Evolutionary conservation across 176 grass and related monocot species (phyloP), one percentile per base, ranked within the genome.

Genomic region (Oryza glumipatula): DNA sequence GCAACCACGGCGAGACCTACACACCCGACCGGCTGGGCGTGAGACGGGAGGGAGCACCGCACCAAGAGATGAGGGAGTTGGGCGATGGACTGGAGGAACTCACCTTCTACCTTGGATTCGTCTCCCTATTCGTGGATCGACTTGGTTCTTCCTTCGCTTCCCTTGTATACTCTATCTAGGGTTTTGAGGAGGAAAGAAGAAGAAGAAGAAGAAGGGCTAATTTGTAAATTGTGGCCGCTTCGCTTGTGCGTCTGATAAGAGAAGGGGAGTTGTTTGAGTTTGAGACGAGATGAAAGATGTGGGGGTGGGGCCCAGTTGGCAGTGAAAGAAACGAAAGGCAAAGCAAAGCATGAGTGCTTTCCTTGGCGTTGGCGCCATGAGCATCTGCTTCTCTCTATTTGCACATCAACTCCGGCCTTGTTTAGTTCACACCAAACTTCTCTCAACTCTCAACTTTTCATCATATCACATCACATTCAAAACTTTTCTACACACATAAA

Each of bases 1-100:
- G 43, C 43, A 44, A 12, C 11, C 71, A 44, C 71, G 63, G 82
- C 65, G 78, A 61, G 26, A 38, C 46, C 87, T 88, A 51, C 76
- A 46, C 30, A 32, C 30, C 9, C 35, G 36, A 10, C 10, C 19
- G 28, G 56, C 1, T 3, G 6, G 49, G 0, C 14, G 76, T 89
- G 76, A 80, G 87, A 35, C 47, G 16, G 35, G 35, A 32, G 33
- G 64, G 41, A 81, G 60, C 60, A 36, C 43, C 38, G 35, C 35
- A 36, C 35, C 35, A 5, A 7, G 7, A 44, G 7, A 75, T 1
- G 2, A 16, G 13, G 15, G 6, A 3, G 22, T 7, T 32, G 30
- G 30, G 30, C 30, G 30, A 32, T 3, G 68, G 26, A 26, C 26
- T 26, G 26, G 54, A 9, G 32, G 21, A 21, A 41, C 76, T 73